A percentile compares a stretch with the other conserved stretches of the same genome.
phyloP scores from a whole-genome alignment of 108 stramenopile genomes.

The Epipyxis sp. region DNA sequence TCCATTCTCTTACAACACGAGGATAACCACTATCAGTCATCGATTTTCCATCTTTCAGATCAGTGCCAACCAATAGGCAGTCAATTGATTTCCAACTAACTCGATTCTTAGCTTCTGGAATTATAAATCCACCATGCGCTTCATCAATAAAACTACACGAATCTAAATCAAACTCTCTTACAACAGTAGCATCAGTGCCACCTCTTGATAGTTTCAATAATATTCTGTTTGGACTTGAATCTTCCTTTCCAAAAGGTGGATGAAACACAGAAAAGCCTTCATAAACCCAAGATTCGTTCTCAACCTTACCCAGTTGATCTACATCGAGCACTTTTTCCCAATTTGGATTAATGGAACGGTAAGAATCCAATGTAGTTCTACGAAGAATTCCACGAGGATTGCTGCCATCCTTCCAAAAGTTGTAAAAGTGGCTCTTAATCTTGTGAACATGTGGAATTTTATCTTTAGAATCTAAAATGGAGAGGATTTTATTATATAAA shows the following conservation, averaged over 20 bases:
- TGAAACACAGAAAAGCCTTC: slow-evolving; percentile 62
- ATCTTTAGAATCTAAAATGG: slow-evolving; percentile 41
- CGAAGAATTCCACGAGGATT: slow-evolving; percentile 72
- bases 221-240: slow-evolving; percentile 49
- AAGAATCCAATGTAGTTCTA: slow-evolving; percentile 63
- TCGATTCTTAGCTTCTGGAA: slow-evolving; percentile 69
- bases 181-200: slow-evolving; percentile 77
- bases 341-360: slow-evolving; percentile 47
- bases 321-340: slow-evolving; percentile 82
- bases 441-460: slow-evolving; percentile 39
- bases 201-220: slow-evolving; percentile 71
- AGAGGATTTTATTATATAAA: slow-evolving; percentile 27
- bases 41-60: slow-evolving; percentile 53
- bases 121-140: slow-evolving; percentile 36
- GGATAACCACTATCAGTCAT: slow-evolving; percentile 84
- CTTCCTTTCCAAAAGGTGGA: no score
- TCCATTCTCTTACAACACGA: slow-evolving; percentile 77
- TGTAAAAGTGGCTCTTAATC: slow-evolving; percentile 42
- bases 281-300: slow-evolving; percentile 80
- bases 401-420: slow-evolving; percentile 54
- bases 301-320: slow-evolving; percentile 65
- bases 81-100: slow-evolving; percentile 61
- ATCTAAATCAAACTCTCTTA: slow-evolving; percentile 79
- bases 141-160: slow-evolving; percentile 63
- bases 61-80: slow-evolving; percentile 64